Evolutionary conservation across 129 eudicot genomes (phyloP).

Genomic region (Erigeron canadensis): DNA sequence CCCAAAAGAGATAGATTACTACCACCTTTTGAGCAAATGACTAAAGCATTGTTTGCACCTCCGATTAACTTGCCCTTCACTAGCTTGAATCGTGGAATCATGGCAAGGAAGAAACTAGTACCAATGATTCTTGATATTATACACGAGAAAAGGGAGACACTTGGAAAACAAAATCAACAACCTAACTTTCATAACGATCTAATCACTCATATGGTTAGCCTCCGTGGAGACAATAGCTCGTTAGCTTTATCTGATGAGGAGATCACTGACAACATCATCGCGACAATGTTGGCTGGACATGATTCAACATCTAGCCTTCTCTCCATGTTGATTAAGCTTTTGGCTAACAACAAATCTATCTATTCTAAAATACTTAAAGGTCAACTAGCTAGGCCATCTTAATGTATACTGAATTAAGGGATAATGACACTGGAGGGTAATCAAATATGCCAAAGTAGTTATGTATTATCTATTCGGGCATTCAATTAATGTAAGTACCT

Average conservation of each 20-base stretch:
- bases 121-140: conserved; percentile 37
- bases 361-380: conserved; percentile 32
- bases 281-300: conserved; percentile 58
- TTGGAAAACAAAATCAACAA: conserved; percentile 28
- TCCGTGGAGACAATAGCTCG: conserved; percentile 33
- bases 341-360: conserved; percentile 22
- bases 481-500: too few species aligned
- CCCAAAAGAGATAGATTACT: conserved; percentile 42
- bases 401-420: background rate
- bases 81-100: conserved; percentile 40
- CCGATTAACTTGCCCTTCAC: conserved; percentile 51
- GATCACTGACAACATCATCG: conserved; percentile 20
- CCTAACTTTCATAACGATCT: conserved; percentile 48
- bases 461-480: too few species aligned
- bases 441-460: too few species aligned
- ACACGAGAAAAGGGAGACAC: conserved; percentile 41
- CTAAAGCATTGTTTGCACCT: conserved; percentile 31
- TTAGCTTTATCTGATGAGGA: conserved; percentile 45
- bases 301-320: conserved; percentile 53
- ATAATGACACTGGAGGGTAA: too few species aligned
- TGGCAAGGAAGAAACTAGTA: conserved; percentile 45
- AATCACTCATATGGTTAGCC: conserved; percentile 50
- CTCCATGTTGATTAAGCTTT: conserved; percentile 42
- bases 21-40: conserved; percentile 36
- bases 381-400: background rate